phyloP scores from a whole-genome alignment of 495 filamentous ascomycete genomes.

The Amorphotheca resinae region DNA sequence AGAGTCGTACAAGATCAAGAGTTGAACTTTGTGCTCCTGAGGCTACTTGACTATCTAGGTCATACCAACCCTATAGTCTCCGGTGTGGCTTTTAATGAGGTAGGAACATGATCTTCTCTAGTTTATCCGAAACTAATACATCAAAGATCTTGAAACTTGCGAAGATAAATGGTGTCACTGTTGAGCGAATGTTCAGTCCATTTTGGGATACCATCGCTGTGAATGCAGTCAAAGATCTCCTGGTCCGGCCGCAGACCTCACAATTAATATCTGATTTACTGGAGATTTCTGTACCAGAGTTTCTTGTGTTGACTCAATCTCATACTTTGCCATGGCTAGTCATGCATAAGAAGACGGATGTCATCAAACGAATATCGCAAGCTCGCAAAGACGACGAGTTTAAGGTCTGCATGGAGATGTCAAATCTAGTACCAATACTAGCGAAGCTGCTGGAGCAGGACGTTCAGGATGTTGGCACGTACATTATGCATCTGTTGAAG shows the following conservation, averaged over 20 bases:
- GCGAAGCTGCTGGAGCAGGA: slow-evolving; percentile 68
- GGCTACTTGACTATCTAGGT: slow-evolving; percentile 75
- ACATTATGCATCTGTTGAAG: slow-evolving; percentile 54
- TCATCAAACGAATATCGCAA: slow-evolving; percentile 68
- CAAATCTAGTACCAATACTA: slow-evolving; percentile 67
- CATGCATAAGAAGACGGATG: slow-evolving; percentile 58
- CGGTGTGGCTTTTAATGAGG: slow-evolving; percentile 70
- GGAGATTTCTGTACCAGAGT: slow-evolving; percentile 54
- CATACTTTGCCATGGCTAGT: slow-evolving; percentile 80
- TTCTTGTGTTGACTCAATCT: slow-evolving; percentile 65
- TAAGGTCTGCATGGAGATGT: slow-evolving; percentile 46
- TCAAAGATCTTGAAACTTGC: slow-evolving; percentile 47
- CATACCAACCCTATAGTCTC: slow-evolving; percentile 69
- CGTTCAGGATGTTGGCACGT: slow-evolving; percentile 47
- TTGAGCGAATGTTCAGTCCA: slow-evolving; percentile 60
- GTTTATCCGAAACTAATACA: slow-evolving; percentile 22
- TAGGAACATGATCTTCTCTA: slow-evolving; percentile 14
- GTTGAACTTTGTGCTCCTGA: slow-evolving; percentile 71
- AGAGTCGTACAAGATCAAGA: slow-evolving; percentile 61
- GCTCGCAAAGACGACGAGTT: slow-evolving; percentile 53
- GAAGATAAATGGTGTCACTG: slow-evolving; percentile 41
- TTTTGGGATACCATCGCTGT: slow-evolving; percentile 79
- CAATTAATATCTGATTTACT: slow-evolving; percentile 71
- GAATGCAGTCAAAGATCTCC: slow-evolving; percentile 66
- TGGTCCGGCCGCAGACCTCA: slow-evolving; percentile 65